phyloP scores from a whole-genome alignment of 2,329 filamentous ascomycete genomes.

The Lachnellula arida region DNA sequence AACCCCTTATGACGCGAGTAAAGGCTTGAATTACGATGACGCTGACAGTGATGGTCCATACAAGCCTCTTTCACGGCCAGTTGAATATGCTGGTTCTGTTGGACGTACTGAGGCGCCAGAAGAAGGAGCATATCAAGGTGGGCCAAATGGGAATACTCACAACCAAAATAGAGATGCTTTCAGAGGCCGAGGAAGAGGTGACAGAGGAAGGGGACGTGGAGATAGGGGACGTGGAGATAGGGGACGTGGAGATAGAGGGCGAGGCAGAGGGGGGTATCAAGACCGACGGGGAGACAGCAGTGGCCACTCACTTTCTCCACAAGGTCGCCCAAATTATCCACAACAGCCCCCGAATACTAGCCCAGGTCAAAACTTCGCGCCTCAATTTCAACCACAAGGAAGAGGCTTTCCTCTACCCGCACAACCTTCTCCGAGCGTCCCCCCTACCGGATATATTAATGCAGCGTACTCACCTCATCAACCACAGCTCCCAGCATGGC shows the following conservation, averaged over 20 bases:
- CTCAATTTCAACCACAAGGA: constrained; percentile 5
- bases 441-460: not conserved
- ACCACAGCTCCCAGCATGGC: constrained; percentile 23
- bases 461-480: constrained; percentile 19
- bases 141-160: constrained; percentile 14
- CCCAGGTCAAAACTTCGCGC: not conserved
- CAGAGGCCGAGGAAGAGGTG: constrained; percentile 24
- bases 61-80: constrained; percentile 64
- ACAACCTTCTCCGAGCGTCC: not conserved
- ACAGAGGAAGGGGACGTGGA: constrained; percentile 20
- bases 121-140: constrained; percentile 33
- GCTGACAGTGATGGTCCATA: constrained; percentile 66
- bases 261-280: constrained; percentile 23
- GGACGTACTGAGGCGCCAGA: constrained; percentile 34
- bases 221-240: constrained; percentile 14
- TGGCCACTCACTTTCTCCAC: constrained; percentile 18
- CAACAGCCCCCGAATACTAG: constrained; percentile 3
- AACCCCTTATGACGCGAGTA: constrained; percentile 33
- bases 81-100: constrained; percentile 53
- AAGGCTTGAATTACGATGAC: constrained; percentile 62
- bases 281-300: constrained; percentile 16
- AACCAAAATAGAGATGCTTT: constrained; percentile 17
- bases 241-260: constrained; percentile 21
- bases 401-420: constrained; percentile 10
- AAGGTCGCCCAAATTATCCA: constrained; percentile 11